Conservation (phyloP, 306 rosid species). For the Ochetophila trinervis region DNA sequence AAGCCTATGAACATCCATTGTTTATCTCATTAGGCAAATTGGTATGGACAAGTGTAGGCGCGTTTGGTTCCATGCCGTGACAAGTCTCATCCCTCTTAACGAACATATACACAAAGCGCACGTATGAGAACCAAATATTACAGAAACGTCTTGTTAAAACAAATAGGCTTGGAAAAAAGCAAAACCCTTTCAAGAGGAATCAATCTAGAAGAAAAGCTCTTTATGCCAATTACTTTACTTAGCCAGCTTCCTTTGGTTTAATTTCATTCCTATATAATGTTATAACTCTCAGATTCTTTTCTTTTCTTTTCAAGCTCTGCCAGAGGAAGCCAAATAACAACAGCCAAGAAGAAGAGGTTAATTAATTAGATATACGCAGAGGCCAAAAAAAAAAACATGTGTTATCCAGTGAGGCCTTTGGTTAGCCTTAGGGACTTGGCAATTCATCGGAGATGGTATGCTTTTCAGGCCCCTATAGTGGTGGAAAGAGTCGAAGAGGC, state of each 20-base stretch:
- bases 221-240: constrained; percentile 33
- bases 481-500: constrained; percentile 17
- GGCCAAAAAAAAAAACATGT: constrained; percentile 38
- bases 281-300: constrained; percentile 32
- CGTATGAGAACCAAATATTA: not conserved
- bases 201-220: constrained; percentile 25
- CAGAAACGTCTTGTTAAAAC: not conserved
- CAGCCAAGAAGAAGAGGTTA: constrained; percentile 9
- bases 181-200: constrained; percentile 32
- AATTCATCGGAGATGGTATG: constrained; percentile 35
- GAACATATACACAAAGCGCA: not conserved
- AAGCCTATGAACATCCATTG: not conserved
- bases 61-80: constrained; percentile 10
- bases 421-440: constrained; percentile 23
- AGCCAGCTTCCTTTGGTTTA: constrained; percentile 30
- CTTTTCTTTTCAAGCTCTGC: constrained; percentile 26
- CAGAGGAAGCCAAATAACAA: not conserved
- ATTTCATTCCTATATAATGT: constrained; percentile 34
- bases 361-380: constrained; percentile 7
- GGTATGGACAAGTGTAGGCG: constrained; percentile 21
- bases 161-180: constrained; percentile 7
- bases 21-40: not conserved
- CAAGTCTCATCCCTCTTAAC: constrained; percentile 10
- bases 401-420: constrained; percentile 44
- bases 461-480: constrained; percentile 13